Evolutionary conservation across 345 rosid species (phyloP).

Genomic region (Gossypium arboreum): DNA sequence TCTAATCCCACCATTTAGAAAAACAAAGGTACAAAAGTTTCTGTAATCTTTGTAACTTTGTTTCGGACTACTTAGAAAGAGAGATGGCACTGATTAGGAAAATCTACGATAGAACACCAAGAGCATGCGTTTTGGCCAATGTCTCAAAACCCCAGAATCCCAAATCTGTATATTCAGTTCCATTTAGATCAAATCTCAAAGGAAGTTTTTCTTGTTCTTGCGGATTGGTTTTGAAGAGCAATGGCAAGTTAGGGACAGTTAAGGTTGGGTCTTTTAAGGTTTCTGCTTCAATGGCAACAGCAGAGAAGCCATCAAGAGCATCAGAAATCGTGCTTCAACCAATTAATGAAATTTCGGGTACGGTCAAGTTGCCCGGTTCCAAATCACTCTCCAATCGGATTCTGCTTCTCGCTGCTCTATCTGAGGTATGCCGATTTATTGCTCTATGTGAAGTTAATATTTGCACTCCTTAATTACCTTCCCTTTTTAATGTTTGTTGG

Average conservation of each 20-base stretch:
- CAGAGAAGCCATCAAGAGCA: constrained; percentile 60
- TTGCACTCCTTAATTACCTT: not conserved
- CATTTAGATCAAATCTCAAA: constrained; percentile 34
- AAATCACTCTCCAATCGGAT: constrained; percentile 91
- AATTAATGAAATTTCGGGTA: constrained; percentile 79
- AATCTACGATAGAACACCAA: constrained; percentile 41
- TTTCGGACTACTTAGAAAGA: constrained; percentile 3
- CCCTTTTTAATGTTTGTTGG: not conserved
- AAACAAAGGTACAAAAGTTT: not conserved
- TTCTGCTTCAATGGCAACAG: constrained; percentile 51
- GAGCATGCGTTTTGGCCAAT: constrained; percentile 26
- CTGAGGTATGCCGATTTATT: constrained; percentile 52
- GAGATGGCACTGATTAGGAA: constrained; percentile 57
- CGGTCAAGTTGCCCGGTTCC: constrained; percentile 82
- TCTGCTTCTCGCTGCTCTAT: constrained; percentile 89
- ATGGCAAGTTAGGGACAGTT: constrained; percentile 7
- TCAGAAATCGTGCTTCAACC: constrained; percentile 84
- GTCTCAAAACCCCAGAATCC: constrained; percentile 24
- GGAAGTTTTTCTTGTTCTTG: constrained; percentile 26
- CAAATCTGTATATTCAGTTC: constrained; percentile 29
- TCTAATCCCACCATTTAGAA: not conserved
- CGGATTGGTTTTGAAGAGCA: constrained; percentile 31
- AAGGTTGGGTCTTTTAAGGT: constrained; percentile 32
- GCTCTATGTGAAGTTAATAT: not conserved
- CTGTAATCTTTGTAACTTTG: not conserved